phyloP scores from a whole-genome alignment of 805 yeast species.

The Scheffersomyces spartinae region DNA sequence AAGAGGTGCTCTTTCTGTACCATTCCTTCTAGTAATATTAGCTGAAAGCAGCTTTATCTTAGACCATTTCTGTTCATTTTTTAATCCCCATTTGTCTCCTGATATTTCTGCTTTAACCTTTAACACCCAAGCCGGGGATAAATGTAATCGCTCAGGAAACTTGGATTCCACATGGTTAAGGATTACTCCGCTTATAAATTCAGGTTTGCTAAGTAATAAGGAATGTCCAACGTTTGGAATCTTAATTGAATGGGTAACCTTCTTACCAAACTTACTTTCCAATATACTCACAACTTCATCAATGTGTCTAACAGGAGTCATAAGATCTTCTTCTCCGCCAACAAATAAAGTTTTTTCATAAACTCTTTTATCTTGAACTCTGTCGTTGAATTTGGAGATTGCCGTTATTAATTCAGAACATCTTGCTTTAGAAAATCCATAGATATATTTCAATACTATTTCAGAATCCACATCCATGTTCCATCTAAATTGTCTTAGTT shows the following conservation, averaged over 20 bases:
- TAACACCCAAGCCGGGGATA: conserved; percentile 64
- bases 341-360: conserved; percentile 40
- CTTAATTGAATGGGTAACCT: conserved; percentile 20
- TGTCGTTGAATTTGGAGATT: conserved; percentile 21
- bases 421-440: conserved; percentile 36
- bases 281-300: conserved; percentile 17
- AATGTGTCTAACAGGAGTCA: conserved; percentile 38
- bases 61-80: conserved; percentile 66
- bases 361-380: conserved; percentile 16
- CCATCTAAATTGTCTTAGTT: conserved; percentile 55
- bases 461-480: conserved; percentile 51
- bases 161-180: conserved; percentile 42
- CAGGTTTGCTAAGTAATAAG: conserved; percentile 50
- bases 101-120: conserved; percentile 48
- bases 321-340: conserved; percentile 46
- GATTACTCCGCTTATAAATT: conserved; percentile 48
- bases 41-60: conserved; percentile 39
- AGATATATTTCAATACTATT: conserved; percentile 41
- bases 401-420: conserved; percentile 33
- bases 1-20: conserved; percentile 26
- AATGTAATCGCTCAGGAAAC: conserved; percentile 36
- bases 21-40: conserved; percentile 22
- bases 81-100: conserved; percentile 71
- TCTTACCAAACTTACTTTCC: conserved; percentile 10
- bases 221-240: conserved; percentile 55